Conservation (phyloP, 176 grass and related monocot genomes). For the Saccharum officinarum region DNA sequence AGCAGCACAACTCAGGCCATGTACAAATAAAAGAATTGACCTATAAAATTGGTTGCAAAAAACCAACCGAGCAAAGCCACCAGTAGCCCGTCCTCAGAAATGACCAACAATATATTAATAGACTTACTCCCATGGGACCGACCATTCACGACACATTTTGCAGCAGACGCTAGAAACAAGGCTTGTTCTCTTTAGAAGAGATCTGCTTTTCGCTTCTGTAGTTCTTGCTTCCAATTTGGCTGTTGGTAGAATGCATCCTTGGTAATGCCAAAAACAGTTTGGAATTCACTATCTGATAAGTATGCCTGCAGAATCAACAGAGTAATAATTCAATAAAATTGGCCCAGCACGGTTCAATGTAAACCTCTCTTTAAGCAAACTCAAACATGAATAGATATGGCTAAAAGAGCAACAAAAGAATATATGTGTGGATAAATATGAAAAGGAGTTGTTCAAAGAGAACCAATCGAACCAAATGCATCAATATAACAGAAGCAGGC, state of each 20-base stretch:
- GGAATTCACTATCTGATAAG: slow-evolving; percentile 79
- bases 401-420: neutral
- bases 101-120: slow-evolving; percentile 32
- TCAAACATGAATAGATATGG: neutral
- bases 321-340: slow-evolving; percentile 4
- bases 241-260: slow-evolving; percentile 84
- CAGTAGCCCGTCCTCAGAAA: slow-evolving; percentile 32
- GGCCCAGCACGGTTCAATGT: neutral
- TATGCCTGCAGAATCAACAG: slow-evolving; percentile 65
- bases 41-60: slow-evolving; percentile 58
- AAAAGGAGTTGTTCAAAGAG: neutral
- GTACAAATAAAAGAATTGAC: slow-evolving; percentile 82
- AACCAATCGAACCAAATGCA: neutral
- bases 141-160: slow-evolving; percentile 32
- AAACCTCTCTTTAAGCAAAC: neutral
- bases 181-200: slow-evolving; percentile 65
- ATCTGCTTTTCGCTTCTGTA: slow-evolving; percentile 82
- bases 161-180: slow-evolving; percentile 1
- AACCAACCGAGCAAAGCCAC: slow-evolving; percentile 43
- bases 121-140: slow-evolving; percentile 15
- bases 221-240: slow-evolving; percentile 95
- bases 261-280: slow-evolving; percentile 67
- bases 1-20: slow-evolving; percentile 58
- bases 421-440: neutral
- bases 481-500: slow-evolving; percentile 7